phyloP scores from a whole-genome alignment of 805 yeast genomes.

The Yamadazyma paraphyllophila region DNA sequence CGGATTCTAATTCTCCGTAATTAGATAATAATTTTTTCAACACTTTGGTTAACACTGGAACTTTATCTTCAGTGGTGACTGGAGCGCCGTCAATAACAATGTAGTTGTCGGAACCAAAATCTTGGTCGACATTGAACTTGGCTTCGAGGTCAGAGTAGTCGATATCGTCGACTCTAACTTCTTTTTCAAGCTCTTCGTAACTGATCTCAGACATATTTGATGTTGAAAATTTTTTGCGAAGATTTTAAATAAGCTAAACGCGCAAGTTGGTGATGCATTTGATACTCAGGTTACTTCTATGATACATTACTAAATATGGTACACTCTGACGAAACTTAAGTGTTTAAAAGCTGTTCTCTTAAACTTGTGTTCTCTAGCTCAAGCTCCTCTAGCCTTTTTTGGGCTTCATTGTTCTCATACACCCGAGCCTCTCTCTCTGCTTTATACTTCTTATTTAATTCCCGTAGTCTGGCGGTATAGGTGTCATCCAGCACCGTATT shows the following conservation, averaged over 20 bases:
- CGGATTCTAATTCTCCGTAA: constrained; percentile 67
- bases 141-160: constrained; percentile 86
- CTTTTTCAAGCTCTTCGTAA: constrained; percentile 30
- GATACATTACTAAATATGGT: too few species aligned
- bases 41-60: constrained; percentile 79
- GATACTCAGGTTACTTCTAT: too few species aligned
- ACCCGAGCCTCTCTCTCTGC: constrained; percentile 69
- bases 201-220: constrained; percentile 10
- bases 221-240: constrained; percentile 12
- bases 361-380: constrained; percentile 54
- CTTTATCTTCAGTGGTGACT: constrained; percentile 86
- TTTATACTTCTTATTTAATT: constrained; percentile 63
- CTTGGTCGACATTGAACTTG: constrained; percentile 58
- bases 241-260: background rate
- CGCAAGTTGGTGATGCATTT: background rate
- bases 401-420: constrained; percentile 57
- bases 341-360: constrained; percentile 9
- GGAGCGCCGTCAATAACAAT: constrained; percentile 96
- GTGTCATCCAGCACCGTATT: constrained; percentile 9
- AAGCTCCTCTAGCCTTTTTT: constrained; percentile 47
- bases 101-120: constrained; percentile 66
- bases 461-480: constrained; percentile 51
- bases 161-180: constrained; percentile 48
- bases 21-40: constrained; percentile 73
- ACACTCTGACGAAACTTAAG: background rate